Evolutionary conservation across 768 basidiomycete species (phyloP).

Genomic region (Filobasidium wieringae): DNA sequence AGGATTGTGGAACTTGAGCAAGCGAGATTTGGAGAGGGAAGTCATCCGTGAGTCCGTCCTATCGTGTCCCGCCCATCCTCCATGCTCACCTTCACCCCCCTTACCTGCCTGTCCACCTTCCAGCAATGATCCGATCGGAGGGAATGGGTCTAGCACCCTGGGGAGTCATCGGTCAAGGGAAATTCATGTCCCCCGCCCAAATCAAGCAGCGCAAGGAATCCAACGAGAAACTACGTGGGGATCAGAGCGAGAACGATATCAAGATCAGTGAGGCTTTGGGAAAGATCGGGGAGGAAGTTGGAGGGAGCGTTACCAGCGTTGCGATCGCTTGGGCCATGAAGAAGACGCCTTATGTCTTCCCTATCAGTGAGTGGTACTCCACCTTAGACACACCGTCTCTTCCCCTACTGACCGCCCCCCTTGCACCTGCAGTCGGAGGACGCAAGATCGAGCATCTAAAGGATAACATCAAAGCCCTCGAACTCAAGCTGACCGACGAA

Average conservation of each 20-base stretch:
- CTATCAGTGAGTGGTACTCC: slow-evolving; percentile 20
- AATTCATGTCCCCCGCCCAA: slow-evolving; percentile 19
- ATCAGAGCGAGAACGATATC: slow-evolving; percentile 11
- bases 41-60: slow-evolving; percentile 38
- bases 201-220: not conserved
- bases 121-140: slow-evolving; percentile 19
- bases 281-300: slow-evolving; percentile 15
- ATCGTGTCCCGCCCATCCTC: not conserved
- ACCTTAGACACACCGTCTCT: too few relatives aligned
- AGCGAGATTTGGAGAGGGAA: slow-evolving; percentile 45
- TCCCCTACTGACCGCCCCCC: not conserved
- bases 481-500: slow-evolving; percentile 18
- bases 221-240: not conserved
- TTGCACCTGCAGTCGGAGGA: slow-evolving; percentile 16
- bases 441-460: slow-evolving; percentile 26
- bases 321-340: slow-evolving; percentile 28
- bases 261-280: slow-evolving; percentile 15
- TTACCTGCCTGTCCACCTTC: not conserved
- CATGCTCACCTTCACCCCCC: not conserved
- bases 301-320: slow-evolving; percentile 16
- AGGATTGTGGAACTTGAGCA: slow-evolving; percentile 32
- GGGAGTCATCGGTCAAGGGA: slow-evolving; percentile 42
- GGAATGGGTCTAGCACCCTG: slow-evolving; percentile 44
- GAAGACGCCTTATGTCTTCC: slow-evolving; percentile 24
- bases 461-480: slow-evolving; percentile 18